Evolutionary conservation across 1,139 yeast species (phyloP), one percentile per base, ranked within the genome.

Genomic region (Candida sp.): DNA sequence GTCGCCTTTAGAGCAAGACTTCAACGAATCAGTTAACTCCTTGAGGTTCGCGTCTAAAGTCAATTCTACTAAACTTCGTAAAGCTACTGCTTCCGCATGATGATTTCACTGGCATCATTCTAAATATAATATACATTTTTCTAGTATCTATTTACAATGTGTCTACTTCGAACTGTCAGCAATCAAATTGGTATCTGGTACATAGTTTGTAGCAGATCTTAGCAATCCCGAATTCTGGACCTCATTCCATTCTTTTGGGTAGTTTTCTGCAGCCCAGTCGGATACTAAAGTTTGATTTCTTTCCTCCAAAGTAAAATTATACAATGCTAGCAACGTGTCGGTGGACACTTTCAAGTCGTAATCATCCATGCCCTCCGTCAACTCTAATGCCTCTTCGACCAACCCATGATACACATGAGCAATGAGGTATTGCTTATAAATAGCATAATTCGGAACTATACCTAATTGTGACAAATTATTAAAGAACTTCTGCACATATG

Each of bases 31-130:
- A 0, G 56, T 91, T 22, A 88, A 88, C 56, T 88, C 97, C 0
- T 69, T 93, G 45, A 70, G 98, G 43, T 93, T 93, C 71, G 99
- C 98, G 0, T 79, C 90, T 5, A 88, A 89, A 50, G 93, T 86
- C 2, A 84, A 84, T 53, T 67, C 68, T 36, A 82, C 87, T 0
- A 75, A 73, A 44, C 54, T 70, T 15, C 29, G 27, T 8, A 37
- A 29, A 29, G 19, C 39, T 8, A 29, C n/a, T 6, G 4, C 34
- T 5, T 21, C 11, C 19, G 33, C 33, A 30, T 30, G 19, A 30
- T 6, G n/a, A n/a, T n/a, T n/a, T n/a, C n/a, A n/a, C n/a, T n/a
- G n/a, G n/a, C n/a, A n/a, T n/a, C n/a, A n/a, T n/a, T n/a, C n/a
- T n/a, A n/a, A n/a, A n/a, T n/a, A n/a, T n/a, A n/a, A n/a, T n/a